phyloP scores from a whole-genome alignment of 1,139 yeast species.

The Saccharomyces pastorianus region DNA sequence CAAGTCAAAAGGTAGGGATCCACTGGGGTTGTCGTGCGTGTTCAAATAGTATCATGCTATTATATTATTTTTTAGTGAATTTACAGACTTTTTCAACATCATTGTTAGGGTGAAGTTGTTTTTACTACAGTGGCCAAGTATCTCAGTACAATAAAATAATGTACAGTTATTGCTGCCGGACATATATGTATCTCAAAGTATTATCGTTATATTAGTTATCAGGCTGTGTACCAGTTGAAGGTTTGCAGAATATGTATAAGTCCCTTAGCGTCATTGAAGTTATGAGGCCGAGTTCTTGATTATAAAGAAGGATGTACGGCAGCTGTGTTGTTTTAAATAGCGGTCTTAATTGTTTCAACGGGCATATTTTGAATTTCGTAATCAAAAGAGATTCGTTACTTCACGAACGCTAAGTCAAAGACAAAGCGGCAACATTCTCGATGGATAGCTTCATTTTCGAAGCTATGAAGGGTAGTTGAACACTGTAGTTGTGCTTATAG shows the following conservation, averaged over 20 bases:
- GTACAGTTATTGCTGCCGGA: neutral
- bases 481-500: neutral
- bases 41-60: too few species aligned
- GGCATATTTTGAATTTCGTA: neutral
- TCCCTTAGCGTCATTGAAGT: neutral
- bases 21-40: too few species aligned
- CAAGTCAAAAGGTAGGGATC: too few species aligned
- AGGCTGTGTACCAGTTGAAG: neutral
- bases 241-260: neutral
- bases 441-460: neutral
- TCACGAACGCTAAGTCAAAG: neutral
- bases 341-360: neutral
- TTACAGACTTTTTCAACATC: too few species aligned
- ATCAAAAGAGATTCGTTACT: neutral
- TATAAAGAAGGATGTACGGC: neutral
- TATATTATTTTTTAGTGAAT: too few species aligned
- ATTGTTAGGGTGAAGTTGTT: too few species aligned
- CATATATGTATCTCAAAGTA: neutral
- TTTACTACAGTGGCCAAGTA: too few species aligned
- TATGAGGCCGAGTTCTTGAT: neutral
- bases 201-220: neutral
- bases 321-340: neutral
- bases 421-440: too few species aligned
- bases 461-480: neutral
- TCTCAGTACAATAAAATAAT: too few species aligned